Percentiles rank a stretch among this genome's conserved stretches.
Conservation (phyloP, 495 filamentous ascomycete species). For the Neurospora sp. region DNA sequence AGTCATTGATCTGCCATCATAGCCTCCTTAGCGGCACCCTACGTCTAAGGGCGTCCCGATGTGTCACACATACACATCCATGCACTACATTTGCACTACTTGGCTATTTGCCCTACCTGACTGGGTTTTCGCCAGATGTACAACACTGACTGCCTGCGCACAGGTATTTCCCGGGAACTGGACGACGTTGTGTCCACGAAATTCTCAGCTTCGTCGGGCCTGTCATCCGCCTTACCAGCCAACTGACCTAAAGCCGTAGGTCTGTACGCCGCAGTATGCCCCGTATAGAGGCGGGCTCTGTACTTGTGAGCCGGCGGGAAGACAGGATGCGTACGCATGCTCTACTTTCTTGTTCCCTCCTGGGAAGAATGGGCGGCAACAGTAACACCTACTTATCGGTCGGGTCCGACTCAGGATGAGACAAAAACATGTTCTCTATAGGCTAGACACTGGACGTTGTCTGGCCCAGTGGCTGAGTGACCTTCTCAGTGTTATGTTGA, state of each 20-base stretch:
- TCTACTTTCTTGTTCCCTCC: background rate
- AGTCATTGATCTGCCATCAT: background rate
- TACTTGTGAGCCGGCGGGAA: background rate
- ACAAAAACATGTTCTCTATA: background rate
- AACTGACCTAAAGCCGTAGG: background rate
- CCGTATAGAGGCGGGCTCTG: background rate
- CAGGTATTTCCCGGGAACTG: background rate
- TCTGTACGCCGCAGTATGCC: background rate
- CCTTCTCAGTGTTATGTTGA: background rate
- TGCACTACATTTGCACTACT: background rate
- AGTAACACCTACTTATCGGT: background rate
- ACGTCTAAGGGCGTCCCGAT: background rate
- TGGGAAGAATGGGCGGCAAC: background rate
- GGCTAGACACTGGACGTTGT: background rate
- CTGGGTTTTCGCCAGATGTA: background rate
- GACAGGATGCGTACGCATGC: background rate
- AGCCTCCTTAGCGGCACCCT: background rate
- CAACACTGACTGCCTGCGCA: background rate
- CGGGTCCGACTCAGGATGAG: background rate
- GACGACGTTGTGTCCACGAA: background rate
- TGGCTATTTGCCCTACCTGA: background rate
- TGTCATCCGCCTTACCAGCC: background rate
- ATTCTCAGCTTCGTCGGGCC: background rate
- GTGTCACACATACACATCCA: background rate
- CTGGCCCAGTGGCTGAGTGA: background rate